phyloP scores from a whole-genome alignment of 1,284 basidiomycete genomes.

The Retiboletus flavoniger region DNA sequence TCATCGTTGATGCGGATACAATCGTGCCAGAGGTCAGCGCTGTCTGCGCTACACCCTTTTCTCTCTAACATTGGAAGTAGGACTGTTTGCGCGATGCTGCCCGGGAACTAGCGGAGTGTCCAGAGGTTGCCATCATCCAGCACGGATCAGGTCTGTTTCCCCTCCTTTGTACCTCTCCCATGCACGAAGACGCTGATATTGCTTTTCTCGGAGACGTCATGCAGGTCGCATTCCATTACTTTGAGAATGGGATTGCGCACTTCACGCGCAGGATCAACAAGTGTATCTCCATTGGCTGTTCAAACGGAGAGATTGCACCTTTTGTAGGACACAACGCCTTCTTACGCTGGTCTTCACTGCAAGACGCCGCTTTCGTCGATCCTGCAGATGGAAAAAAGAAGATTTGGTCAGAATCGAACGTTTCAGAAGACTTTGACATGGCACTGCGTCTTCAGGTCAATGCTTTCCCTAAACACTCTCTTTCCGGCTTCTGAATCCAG shows the following conservation, averaged over 20 bases:
- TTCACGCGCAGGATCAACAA: constrained; percentile 80
- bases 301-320: constrained; percentile 79
- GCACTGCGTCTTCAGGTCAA: constrained; percentile 58
- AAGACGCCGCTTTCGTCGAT: constrained; percentile 76
- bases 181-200: constrained; percentile 22
- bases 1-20: constrained; percentile 80
- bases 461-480: background rate
- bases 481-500: background rate
- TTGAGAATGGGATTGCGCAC: constrained; percentile 83
- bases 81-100: constrained; percentile 86
- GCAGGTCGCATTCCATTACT: constrained; percentile 83
- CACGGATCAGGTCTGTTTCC: constrained; percentile 63
- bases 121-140: constrained; percentile 79
- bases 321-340: constrained; percentile 90
- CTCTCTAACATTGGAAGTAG: constrained; percentile 62
- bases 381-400: constrained; percentile 54
- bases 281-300: constrained; percentile 71
- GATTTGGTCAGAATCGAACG: constrained; percentile 85
- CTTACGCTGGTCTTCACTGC: constrained; percentile 81
- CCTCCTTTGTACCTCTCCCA: background rate
- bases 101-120: constrained; percentile 68
- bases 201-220: constrained; percentile 57
- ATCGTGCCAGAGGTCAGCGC: constrained; percentile 59
- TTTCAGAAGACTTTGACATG: constrained; percentile 88
- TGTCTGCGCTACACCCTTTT: no score